phyloP scores from a whole-genome alignment of 225 moss, liverwort and hornwort species.

The Marchantia polymorpha region DNA sequence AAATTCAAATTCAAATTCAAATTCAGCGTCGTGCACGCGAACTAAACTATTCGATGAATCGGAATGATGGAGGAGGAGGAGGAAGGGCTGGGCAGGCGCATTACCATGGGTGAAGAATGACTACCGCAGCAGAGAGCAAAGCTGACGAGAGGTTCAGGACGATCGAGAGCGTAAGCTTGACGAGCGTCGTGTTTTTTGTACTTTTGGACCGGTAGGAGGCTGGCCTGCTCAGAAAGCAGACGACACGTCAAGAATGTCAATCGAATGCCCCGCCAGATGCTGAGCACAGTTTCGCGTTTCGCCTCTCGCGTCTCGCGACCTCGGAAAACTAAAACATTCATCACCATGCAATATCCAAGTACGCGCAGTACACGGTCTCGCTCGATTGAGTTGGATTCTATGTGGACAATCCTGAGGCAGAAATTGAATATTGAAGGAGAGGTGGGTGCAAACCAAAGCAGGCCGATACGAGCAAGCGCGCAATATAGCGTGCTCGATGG shows the following conservation, averaged over 20 bases:
- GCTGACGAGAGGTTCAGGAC: conserved; percentile 83
- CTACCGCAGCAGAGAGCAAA: conserved; percentile 94
- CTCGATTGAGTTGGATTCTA: no score
- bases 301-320: no score
- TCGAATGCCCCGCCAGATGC: neutral
- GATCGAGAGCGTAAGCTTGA: conserved; percentile 60
- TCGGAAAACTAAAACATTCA: no score
- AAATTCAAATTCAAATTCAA: no score
- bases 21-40: no score
- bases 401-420: neutral
- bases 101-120: conserved; percentile 81
- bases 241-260: neutral
- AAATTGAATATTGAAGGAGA: neutral
- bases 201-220: conserved; percentile 71
- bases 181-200: conserved; percentile 65
- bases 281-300: neutral
- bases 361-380: no score
- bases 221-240: conserved; percentile 52
- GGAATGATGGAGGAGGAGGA: no score
- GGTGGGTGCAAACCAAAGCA: conserved; percentile 54
- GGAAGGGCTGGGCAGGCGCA: neutral
- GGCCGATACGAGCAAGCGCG: conserved; percentile 80
- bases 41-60: no score
- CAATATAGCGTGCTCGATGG: conserved; percentile 85
- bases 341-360: no score